Base-by-base conservation (phyloP, 495 filamentous ascomycete genomes). In the Chaetomium cochliodes region DNA sequence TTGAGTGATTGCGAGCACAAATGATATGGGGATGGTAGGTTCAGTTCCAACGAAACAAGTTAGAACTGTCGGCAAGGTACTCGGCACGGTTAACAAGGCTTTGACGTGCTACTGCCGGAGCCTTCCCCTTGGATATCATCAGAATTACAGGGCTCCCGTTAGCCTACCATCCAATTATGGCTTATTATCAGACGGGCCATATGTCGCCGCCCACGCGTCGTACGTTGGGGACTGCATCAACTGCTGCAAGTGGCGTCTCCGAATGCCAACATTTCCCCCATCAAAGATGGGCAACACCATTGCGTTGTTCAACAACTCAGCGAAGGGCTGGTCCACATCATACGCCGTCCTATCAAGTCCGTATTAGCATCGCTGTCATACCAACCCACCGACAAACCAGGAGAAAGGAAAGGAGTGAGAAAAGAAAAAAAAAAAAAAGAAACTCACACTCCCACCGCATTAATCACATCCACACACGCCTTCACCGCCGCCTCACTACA, bases 181-280 rank as follows among this genome's bases (percentile, higher is more conserved):
- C 9, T 26, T 52, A 30, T 56, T 52, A 30, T 56, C 33, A 2
- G 33, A 41, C 11, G 53, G 53, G 1, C 73, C 73, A 60, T 66
- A 76, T 0, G 73, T 77, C 1, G 73, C 65, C 12, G 73, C 70
- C 76, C 76, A 78, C 0, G 82, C 73, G 64, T 82, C 74, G 70
- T 85, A 85, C 23, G 71, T 77, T 7, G 79, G 72, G 15, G 68
- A 69, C 46, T 77, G 65, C 69, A 86, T 79, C 12, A 85, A 66
- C 41, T 77, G 73, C 62, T 86, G 78, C 60, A 86, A 62, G 61
- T 84, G 79, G 20, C 83, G 72, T 51, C 83, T 76, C 56, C 83
- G 67, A 12, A 86, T 76, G 0, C 84, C 84, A 18, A 86, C 77
- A 71, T 86, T 86, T 3, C 84, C 83, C 3, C 84, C 82, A 64